phyloP scores from a whole-genome alignment of 2,329 filamentous ascomycete genomes.

The Hymenoscyphus albidus region DNA sequence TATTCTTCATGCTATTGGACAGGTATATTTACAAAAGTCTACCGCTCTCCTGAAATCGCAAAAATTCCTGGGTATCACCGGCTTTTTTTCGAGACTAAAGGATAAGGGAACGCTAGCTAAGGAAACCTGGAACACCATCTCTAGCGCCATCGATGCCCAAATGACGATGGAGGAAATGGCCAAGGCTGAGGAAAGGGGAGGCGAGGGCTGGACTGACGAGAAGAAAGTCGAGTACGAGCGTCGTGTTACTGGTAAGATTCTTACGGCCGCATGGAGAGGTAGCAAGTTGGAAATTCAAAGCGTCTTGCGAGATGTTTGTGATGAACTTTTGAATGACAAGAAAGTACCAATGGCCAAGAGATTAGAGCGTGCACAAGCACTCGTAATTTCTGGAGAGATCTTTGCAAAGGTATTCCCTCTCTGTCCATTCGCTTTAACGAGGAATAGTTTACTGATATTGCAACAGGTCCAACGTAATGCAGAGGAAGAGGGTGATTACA shows the following conservation, averaged over 20 bases:
- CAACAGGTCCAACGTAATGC: slow-evolving; percentile 77
- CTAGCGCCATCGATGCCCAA: slow-evolving; percentile 92
- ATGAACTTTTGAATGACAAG: slow-evolving; percentile 75
- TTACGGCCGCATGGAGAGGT: slow-evolving; percentile 92
- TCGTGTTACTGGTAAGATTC: slow-evolving; percentile 93
- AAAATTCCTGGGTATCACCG: slow-evolving; percentile 92
- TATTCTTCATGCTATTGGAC: slow-evolving; percentile 90
- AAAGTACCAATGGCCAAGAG: slow-evolving; percentile 80
- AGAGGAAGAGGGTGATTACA: slow-evolving; percentile 97
- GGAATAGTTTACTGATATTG: not conserved
- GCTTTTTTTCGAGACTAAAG: slow-evolving; percentile 90
- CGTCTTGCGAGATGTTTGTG: slow-evolving; percentile 90
- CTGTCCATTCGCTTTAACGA: not conserved
- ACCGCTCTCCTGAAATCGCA: slow-evolving; percentile 87
- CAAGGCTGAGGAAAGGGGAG: slow-evolving; percentile 87
- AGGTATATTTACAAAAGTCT: slow-evolving; percentile 85
- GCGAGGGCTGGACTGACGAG: slow-evolving; percentile 98
- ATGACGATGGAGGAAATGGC: slow-evolving; percentile 99
- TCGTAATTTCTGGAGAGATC: slow-evolving; percentile 84
- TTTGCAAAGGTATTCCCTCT: slow-evolving; percentile 67
- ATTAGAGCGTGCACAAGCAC: slow-evolving; percentile 82
- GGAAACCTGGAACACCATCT: slow-evolving; percentile 98
- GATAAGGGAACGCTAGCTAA: slow-evolving; percentile 97
- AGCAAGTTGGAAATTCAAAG: slow-evolving; percentile 98
- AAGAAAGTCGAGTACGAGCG: slow-evolving; percentile 94